Conservation (phyloP, 768 basidiomycete genomes). For the Ephemerocybe angulata region DNA sequence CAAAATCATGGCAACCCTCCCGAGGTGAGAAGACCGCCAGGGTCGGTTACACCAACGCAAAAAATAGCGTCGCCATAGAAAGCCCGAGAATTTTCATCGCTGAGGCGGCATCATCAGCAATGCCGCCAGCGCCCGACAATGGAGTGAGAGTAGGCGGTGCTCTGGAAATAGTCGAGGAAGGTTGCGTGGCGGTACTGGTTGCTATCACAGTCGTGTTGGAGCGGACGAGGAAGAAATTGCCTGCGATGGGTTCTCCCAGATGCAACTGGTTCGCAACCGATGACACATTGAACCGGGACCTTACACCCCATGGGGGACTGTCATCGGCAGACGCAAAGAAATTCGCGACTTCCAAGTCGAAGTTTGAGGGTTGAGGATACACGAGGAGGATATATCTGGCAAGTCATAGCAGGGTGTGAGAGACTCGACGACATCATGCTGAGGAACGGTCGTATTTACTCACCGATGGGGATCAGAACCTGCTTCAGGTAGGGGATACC, state of each 20-base stretch:
- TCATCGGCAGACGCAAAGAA: conserved; percentile 25
- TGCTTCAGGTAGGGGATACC: conserved; percentile 35
- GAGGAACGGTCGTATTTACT: conserved; percentile 8
- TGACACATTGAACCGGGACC: conserved; percentile 38
- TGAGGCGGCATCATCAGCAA: background rate
- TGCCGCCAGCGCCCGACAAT: background rate
- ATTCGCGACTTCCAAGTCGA: conserved; percentile 24
- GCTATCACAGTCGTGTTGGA: conserved; percentile 18
- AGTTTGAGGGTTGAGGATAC: conserved; percentile 30
- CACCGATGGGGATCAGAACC: conserved; percentile 45
- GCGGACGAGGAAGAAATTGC: conserved; percentile 42
- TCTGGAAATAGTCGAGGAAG: conserved; percentile 6
- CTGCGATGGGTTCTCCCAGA: conserved; percentile 36
- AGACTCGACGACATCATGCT: background rate
- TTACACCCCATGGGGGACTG: conserved; percentile 23
- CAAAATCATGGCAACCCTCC: background rate
- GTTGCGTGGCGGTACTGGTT: too few relatives aligned
- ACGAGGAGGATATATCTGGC: conserved; percentile 33
- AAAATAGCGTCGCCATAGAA: background rate
- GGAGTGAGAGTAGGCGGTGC: conserved; percentile 6
- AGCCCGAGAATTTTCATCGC: conserved; percentile 1
- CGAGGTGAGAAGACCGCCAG: too few relatives aligned
- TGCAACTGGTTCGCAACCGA: conserved; percentile 30
- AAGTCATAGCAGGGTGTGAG: background rate
- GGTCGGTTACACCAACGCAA: background rate